Evolutionary conservation across 169 alveolate species (phyloP), one percentile per base, ranked within the genome.

Genomic region (Eimeria praecox): DNA sequence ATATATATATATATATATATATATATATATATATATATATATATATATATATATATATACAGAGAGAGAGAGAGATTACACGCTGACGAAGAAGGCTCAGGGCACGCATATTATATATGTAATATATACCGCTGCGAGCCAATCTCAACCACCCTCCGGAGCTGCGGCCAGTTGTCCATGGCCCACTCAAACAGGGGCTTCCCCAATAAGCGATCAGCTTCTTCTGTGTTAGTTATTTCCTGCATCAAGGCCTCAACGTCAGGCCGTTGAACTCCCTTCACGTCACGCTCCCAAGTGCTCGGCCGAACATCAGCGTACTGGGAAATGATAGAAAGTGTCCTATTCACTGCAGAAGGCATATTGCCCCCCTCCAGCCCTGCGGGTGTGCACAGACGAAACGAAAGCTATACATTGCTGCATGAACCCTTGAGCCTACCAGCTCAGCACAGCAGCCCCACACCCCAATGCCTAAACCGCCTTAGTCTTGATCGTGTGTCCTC

Each of bases 331-430:
- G 82, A 33, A 35, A 86, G n/a, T 0, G 92, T 86, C 62, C 80
- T 86, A 80, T 86, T 86, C 80, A 59, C 80, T 38, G 92, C 92
- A 20, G 92, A 30, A 14, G 92, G 80, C 80, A 86, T 46, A 59
- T 86, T 86, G 78, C 92, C 92, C 80, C 92, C 92, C 52, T 82
- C 90, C 3, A 82, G 73, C 14, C 90, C 90, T 82, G 90, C 24
- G 30, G 22, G n/a, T 20, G 87, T 27, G 2, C 62, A 40, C 87
- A 16, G 62, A n/a, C 18, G 35, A 38, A 40, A 0, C 5, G 6
- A 5, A 22, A 35, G 38, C 62, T 62, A 77, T 12, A 24, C 62
- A 77, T 30, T 44, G 33, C 78, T 66, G 46, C 35, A 30, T 66
- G 78, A 20, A 33, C 78, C 78, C 78, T 30, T 44, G 0, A 3